Evolutionary conservation across 352 stramenopile species (phyloP).

Genomic region (Phytopythium kandeliae): DNA sequence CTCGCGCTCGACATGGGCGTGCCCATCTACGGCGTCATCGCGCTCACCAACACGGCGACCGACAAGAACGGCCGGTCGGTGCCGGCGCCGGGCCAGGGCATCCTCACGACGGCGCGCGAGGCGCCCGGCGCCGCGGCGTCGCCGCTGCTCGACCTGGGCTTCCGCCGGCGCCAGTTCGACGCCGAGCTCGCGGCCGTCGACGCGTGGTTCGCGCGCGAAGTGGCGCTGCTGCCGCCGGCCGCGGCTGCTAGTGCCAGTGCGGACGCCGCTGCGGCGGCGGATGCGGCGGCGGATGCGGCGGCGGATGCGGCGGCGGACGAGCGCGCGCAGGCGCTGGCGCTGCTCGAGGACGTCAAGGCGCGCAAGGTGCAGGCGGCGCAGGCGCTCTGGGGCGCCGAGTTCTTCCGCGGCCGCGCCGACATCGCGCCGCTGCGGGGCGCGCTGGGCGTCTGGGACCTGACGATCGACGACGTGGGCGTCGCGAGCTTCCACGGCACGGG

Average conservation of each 20-base stretch:
- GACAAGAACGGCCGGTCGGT: constrained; percentile 87
- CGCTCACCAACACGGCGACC: constrained; percentile 78
- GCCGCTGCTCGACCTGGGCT: constrained; percentile 63
- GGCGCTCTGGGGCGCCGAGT: constrained; percentile 58
- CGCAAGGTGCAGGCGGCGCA: constrained; percentile 69
- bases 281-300: too few species aligned
- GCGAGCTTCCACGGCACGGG: constrained; percentile 83
- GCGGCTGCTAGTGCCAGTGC: constrained; percentile 23
- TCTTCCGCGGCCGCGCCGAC: constrained; percentile 48
- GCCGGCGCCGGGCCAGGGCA: constrained; percentile 77
- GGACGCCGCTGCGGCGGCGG: too few species aligned
- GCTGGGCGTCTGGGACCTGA: constrained; percentile 72
- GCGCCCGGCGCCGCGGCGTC: constrained; percentile 17
- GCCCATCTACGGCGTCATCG: constrained; percentile 83
- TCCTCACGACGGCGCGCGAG: constrained; percentile 82
- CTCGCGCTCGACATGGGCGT: constrained; percentile 84
- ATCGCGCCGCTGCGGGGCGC: constrained; percentile 78
- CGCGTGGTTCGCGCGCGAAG: constrained; percentile 60
- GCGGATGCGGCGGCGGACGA: constrained; percentile 7
- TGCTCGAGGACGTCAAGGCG: constrained; percentile 59
- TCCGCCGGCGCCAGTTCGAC: constrained; percentile 73
- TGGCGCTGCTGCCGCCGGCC: constrained; percentile 19
- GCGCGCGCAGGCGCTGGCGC: constrained; percentile 15
- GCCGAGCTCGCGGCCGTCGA: constrained; percentile 67
- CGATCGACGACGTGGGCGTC: constrained; percentile 75